A percentile compares a stretch with the other conserved stretches of the same genome.
These are phyloP conservation scores for Pyrrhoderma noxium DNA, from an alignment of 1,284 basidiomycete species.

Conservation along the genomic window DNA sequence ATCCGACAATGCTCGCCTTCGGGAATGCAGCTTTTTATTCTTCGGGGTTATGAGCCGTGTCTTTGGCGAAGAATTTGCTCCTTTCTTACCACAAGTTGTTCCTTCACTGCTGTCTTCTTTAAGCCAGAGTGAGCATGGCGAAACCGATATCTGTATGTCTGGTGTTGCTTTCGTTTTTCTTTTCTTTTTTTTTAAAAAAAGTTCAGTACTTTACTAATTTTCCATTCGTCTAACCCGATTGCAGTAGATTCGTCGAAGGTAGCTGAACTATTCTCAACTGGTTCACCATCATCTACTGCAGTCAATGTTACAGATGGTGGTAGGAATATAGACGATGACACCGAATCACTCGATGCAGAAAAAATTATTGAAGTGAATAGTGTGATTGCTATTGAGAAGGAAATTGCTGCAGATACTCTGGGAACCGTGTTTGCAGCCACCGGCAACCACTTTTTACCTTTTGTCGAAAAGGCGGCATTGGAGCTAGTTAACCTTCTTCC, in stretches of 20 bases:
- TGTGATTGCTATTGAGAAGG: slow-evolving; percentile 98
- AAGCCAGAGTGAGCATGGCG: slow-evolving; percentile 78
- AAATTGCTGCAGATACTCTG: slow-evolving; percentile 96
- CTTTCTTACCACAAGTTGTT: slow-evolving; percentile 82
- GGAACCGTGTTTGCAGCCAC: slow-evolving; percentile 87
- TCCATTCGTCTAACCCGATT: too few species aligned
- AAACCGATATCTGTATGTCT: slow-evolving; percentile 40
- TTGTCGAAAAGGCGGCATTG: slow-evolving; percentile 71
- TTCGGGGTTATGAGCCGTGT: slow-evolving; percentile 97
- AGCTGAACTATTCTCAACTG: slow-evolving; percentile 59
- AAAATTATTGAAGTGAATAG: slow-evolving; percentile 89
- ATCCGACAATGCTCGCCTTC: slow-evolving; percentile 80
- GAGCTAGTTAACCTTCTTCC: slow-evolving; percentile 79
- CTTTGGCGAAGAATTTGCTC: slow-evolving; percentile 90
- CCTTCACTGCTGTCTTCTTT: slow-evolving; percentile 83
- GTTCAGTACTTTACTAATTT: too few species aligned
- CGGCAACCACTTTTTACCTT: slow-evolving; percentile 84
- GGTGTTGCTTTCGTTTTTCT: slow-evolving; percentile 5
- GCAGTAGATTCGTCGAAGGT: slow-evolving; percentile 45
- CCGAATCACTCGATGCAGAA: slow-evolving; percentile 82
- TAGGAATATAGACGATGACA: slow-evolving; percentile 58
- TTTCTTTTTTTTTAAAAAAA: too few species aligned
- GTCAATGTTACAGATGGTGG: slow-evolving; percentile 47
- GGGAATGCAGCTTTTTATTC: slow-evolving; percentile 98
- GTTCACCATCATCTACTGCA: slow-evolving; percentile 61